Evolutionary conservation across 495 filamentous ascomycete species (phyloP).

Genomic region (Sphaerosporella brunnea): DNA sequence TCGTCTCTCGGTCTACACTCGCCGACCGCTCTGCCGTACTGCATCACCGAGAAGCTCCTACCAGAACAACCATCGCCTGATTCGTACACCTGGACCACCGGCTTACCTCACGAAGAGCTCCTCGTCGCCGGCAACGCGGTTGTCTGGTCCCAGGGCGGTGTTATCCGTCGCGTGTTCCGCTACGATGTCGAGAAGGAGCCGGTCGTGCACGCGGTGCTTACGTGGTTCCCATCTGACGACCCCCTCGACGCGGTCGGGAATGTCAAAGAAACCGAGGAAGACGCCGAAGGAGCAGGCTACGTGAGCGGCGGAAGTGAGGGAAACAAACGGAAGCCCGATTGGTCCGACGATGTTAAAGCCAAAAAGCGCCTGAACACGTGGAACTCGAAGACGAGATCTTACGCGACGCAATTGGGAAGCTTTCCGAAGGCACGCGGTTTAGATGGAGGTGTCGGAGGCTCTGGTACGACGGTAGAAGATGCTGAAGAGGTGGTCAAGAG

Average conservation of each 20-base stretch:
- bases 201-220: constrained; percentile 66
- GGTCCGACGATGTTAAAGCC: constrained; percentile 15
- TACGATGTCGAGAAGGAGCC: constrained; percentile 75
- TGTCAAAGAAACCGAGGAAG: constrained; percentile 17
- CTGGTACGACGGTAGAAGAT: constrained; percentile 12
- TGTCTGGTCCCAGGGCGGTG: constrained; percentile 74
- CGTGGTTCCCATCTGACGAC: constrained; percentile 52
- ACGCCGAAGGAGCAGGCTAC: constrained; percentile 18
- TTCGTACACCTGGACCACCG: constrained; percentile 52
- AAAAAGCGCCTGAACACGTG: constrained; percentile 25
- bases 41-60: constrained; percentile 64
- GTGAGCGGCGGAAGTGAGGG: constrained; percentile 18
- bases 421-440: constrained; percentile 19
- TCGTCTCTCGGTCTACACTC: constrained; percentile 75
- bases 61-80: constrained; percentile 44
- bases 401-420: constrained; percentile 25
- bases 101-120: constrained; percentile 61
- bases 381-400: constrained; percentile 24
- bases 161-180: constrained; percentile 71
- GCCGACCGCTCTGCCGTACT: constrained; percentile 63
- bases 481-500: constrained; percentile 14
- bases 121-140: constrained; percentile 65
- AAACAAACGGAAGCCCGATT: constrained; percentile 25
- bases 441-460: constrained; percentile 9
- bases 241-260: constrained; percentile 17